phyloP scores from a whole-genome alignment of 345 rosid species.

The Aquilaria sinensis region DNA sequence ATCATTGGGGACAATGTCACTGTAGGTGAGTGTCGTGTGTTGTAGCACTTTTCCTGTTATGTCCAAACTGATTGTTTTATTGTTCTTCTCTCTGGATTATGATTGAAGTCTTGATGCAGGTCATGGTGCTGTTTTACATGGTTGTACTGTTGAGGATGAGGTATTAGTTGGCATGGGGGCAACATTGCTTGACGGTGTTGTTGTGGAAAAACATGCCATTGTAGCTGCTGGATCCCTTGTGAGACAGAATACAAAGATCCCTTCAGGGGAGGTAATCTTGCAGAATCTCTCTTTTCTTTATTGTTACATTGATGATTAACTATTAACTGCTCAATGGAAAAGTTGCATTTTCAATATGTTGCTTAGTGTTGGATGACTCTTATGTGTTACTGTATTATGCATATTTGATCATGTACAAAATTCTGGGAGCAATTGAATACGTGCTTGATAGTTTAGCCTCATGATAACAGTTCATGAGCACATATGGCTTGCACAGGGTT shows the following conservation, averaged over 20 bases:
- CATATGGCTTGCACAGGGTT: too few relatives aligned
- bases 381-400: too few relatives aligned
- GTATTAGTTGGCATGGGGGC: conserved; percentile 95
- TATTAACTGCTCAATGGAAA: neutral
- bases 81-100: conserved; percentile 2
- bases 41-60: too few relatives aligned
- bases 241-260: conserved; percentile 79
- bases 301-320: too few relatives aligned
- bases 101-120: conserved; percentile 40
- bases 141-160: conserved; percentile 91
- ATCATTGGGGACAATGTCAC: conserved; percentile 92
- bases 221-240: conserved; percentile 99
- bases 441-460: too few relatives aligned
- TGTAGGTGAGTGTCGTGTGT: conserved; percentile 50
- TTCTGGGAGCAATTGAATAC: too few relatives aligned
- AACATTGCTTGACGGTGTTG: conserved; percentile 81
- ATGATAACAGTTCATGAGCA: too few relatives aligned
- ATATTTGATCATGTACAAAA: too few relatives aligned
- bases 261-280: conserved; percentile 75
- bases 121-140: conserved; percentile 95
- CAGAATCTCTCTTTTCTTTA: neutral
- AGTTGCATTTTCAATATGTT: too few relatives aligned
- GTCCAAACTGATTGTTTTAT: neutral
- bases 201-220: conserved; percentile 84
- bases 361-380: too few relatives aligned